These are phyloP conservation scores for Blastomyces emzantsi DNA, from an alignment of 2,329 filamentous ascomycete species.

Conservation along the genomic window DNA sequence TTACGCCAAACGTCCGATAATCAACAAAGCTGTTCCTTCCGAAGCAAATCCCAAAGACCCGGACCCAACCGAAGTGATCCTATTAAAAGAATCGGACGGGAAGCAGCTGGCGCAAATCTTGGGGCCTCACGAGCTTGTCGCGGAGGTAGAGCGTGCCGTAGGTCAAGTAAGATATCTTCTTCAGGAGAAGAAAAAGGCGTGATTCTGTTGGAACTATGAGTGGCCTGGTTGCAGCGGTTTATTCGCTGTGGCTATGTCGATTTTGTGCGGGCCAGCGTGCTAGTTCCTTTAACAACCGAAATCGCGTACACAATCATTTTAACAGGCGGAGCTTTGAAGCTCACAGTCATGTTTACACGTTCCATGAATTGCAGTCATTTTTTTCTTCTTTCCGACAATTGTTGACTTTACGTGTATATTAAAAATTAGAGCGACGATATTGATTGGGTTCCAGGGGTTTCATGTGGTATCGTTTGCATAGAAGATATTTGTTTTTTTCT, in stretches of 20 bases:
- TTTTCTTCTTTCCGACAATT: not conserved
- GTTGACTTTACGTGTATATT: not conserved
- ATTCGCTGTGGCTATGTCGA: not conserved
- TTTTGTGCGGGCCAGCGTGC: not conserved
- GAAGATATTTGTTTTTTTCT: not conserved
- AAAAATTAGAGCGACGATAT: slow-evolving; percentile 3
- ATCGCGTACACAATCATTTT: not conserved
- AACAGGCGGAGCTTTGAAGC: not conserved
- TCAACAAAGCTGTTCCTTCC: slow-evolving; percentile 8
- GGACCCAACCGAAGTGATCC: slow-evolving; percentile 37
- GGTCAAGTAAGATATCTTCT: slow-evolving; percentile 54
- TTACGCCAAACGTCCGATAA: slow-evolving; percentile 47
- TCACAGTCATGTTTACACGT: not conserved
- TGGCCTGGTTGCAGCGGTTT: not conserved
- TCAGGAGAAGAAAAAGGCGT: slow-evolving; percentile 16
- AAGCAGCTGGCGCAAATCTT: slow-evolving; percentile 53
- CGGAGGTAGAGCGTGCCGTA: slow-evolving; percentile 66
- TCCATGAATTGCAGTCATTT: not conserved
- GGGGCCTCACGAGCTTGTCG: slow-evolving; percentile 58
- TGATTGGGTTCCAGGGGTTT: not conserved
- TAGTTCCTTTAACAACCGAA: not conserved
- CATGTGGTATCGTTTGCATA: not conserved
- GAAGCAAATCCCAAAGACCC: slow-evolving; percentile 23
- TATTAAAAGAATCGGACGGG: slow-evolving; percentile 41
- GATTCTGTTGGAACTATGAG: not conserved